Base-by-base conservation (phyloP, 768 basidiomycete genomes). In the Exidia glandulosa region DNA sequence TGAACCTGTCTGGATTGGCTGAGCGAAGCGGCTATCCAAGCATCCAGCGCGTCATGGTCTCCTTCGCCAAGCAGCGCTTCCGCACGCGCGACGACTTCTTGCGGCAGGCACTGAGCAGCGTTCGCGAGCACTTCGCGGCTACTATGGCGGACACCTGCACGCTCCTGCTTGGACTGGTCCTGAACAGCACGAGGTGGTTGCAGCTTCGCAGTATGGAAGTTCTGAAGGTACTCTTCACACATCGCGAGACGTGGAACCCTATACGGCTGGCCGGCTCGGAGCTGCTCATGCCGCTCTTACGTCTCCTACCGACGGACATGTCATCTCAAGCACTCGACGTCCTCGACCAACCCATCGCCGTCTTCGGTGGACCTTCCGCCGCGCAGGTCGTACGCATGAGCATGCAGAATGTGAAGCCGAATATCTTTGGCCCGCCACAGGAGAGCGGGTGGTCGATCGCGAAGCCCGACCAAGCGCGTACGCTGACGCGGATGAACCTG, bases 321-420 rank as follows among this genome's bases (percentile, higher is more conserved):
- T 87, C 94, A 10, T 72, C 85, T 7, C 83, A 89, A 62, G 94
- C 93, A 1, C 78, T 97, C 54, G 94, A 94, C 56, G 91, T 97
- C n/a, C 79, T 97, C 5, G 93, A 96, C 66, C 88, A 94, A 65
- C 93, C 93, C 0, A 83, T 90, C 71, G 81, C 79, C 23, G 86
- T 93, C 73, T 83, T 83, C 1, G 83, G 85, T 47, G 87, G 88
- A 27, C 84, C 83, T 54, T 79, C 86, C 0, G 89, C 90, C 1
- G 87, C 87, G 61, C 87, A 91, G 64, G 88, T 94, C n/a, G 77
- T 94, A 27, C 83, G 90, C 5, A 92, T 94, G 90, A 93, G 92
- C 71, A 86, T 94, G 82, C 69, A 79, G 27, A 80, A 78, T 31
- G 70, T 77, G 16, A 70, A 72, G 33, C 68, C 74, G 31, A 68